phyloP scores from a whole-genome alignment of 805 yeast genomes.

The Saturnispora serradocipensis region DNA sequence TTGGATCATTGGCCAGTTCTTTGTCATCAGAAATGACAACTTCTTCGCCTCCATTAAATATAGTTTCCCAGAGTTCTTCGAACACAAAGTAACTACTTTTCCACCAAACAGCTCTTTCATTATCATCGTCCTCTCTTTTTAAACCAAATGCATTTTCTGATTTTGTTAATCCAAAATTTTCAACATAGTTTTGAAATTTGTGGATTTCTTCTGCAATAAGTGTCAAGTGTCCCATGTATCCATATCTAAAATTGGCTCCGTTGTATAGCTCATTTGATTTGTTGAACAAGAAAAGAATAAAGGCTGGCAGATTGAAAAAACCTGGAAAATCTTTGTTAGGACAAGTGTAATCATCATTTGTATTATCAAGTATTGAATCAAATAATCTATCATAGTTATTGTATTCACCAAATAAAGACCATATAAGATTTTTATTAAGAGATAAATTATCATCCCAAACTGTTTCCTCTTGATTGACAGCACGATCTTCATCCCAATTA shows the following conservation, averaged over 20 bases:
- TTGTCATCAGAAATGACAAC: conserved; percentile 8
- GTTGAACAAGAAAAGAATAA: conserved; percentile 4
- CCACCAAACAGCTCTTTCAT: conserved; percentile 22
- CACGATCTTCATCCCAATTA: conserved; percentile 30
- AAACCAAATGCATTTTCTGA: conserved; percentile 26
- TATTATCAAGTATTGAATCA: background rate
- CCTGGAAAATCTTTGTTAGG: conserved; percentile 22
- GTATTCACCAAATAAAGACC: conserved; percentile 50
- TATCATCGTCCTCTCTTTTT: conserved; percentile 22
- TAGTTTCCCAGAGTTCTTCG: conserved; percentile 24
- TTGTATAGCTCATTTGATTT: conserved; percentile 26
- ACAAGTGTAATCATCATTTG: conserved; percentile 9
- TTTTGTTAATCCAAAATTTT: conserved; percentile 27
- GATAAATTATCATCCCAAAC: conserved; percentile 42
- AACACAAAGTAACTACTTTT: conserved; percentile 26
- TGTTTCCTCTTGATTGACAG: conserved; percentile 27
- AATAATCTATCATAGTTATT: conserved; percentile 16
- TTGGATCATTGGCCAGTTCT: conserved; percentile 2
- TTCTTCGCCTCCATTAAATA: conserved; percentile 15
- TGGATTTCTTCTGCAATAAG: conserved; percentile 93
- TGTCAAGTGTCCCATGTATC: conserved; percentile 96
- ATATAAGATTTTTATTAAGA: conserved; percentile 67
- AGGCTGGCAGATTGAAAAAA: conserved; percentile 28
- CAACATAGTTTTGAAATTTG: conserved; percentile 41
- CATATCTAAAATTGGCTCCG: conserved; percentile 46